Base-by-base conservation (phyloP, 768 basidiomycete genomes). In the Arthromyces matolae region DNA sequence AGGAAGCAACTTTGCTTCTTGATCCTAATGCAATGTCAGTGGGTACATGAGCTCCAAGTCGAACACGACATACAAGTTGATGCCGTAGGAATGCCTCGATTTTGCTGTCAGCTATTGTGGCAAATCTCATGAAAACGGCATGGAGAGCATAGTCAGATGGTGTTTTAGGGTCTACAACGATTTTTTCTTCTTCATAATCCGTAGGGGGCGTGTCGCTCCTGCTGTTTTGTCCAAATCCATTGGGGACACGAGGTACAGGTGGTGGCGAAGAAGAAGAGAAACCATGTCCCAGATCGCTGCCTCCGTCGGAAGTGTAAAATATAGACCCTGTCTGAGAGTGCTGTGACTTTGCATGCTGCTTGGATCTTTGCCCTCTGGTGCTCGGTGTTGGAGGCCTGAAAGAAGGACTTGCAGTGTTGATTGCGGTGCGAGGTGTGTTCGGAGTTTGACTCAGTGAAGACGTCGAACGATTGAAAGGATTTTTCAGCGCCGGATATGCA, bases 121-220 rank as follows among this genome's bases (percentile, higher is more conserved):
- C 89, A 57, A 94, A 94, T 3, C 87, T 83, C 33, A 90, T 88
- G 62, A 94, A 93, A 5, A 94, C 78, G 0, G 90, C 89, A 60
- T 91, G 89, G 10, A 94, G 69, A 2, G 93, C 93, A 57, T 87
- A 93, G 57, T 94, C 93, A 0, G 86, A 83, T 2, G 93, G 91
- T 9, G 86, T 90, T 60, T 82, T 87, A 0, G 86, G 86, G 40
- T 87, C 84, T 58, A 79, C 75, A 18, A 77, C 68, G 38, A 84
- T 73, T 58, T 81, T 81, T 56, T 87, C 86, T 10, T 86, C 87
- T 35, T 82, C 79, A 23, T 81, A 76, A 12, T 83, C 81, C 3
- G 71, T 58, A 1, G 71, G 68, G 2, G 79, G 75, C 1, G 79
- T 78, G 36, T 83, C 83, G 46, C 78, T 78, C 23, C 76, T 67